phyloP scores from a whole-genome alignment of 371 early-diverging fungal genomes.

The Capillidium rhysosporum region DNA sequence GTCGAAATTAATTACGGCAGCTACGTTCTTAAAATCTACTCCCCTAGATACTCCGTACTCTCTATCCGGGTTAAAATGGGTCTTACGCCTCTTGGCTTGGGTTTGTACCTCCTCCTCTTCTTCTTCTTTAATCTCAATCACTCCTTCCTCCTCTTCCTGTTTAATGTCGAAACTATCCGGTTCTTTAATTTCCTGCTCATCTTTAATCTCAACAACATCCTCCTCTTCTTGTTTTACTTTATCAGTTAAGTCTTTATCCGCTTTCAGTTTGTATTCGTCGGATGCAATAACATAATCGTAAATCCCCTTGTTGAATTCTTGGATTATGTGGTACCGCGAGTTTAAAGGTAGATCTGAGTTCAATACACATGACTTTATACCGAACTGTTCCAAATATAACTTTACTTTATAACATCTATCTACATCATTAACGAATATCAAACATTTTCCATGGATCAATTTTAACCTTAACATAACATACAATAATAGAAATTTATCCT shows the following conservation, averaged over 20 bases:
- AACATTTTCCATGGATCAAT: conserved; percentile 71
- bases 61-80: conserved; percentile 31
- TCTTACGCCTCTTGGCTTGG: conserved; percentile 14
- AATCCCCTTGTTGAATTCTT: conserved; percentile 92
- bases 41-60: conserved; percentile 96
- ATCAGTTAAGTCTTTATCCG: conserved; percentile 45
- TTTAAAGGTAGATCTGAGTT: conserved; percentile 89
- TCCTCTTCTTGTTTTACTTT: conserved; percentile 16
- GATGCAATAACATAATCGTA: conserved; percentile 93
- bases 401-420: conserved; percentile 81
- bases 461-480: conserved; percentile 79
- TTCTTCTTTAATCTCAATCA: conserved; percentile 13
- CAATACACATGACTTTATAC: conserved; percentile 69
- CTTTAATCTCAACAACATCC: conserved; percentile 2
- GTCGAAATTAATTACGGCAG: conserved; percentile 96
- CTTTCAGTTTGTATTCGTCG: conserved; percentile 59
- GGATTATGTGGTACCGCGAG: conserved; percentile 80
- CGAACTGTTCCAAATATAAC: conserved; percentile 90
- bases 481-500: conserved; percentile 73
- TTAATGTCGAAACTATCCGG: conserved; percentile 67
- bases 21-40: conserved; percentile 86
- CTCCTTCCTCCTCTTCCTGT: conserved; percentile 48
- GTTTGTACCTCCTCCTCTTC: conserved; percentile 9
- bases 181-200: conserved; percentile 75
- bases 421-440: conserved; percentile 85